phyloP scores from a whole-genome alignment of 139 green algal species.

The Nannochloris sp. region DNA sequence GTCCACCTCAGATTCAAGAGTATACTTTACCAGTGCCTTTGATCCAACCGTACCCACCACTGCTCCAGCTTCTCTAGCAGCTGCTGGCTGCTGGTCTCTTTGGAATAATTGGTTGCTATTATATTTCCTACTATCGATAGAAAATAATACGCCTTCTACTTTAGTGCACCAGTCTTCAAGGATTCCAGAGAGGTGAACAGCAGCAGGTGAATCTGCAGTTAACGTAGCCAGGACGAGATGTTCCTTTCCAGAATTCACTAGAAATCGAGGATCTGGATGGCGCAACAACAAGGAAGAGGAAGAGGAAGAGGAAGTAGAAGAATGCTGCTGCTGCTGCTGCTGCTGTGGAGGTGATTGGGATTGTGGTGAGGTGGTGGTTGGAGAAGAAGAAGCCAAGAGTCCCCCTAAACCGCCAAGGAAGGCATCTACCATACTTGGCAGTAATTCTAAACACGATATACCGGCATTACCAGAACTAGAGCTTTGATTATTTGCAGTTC shows the following conservation, averaged over 20 bases:
- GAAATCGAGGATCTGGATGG: constrained; percentile 19
- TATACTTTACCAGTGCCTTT: too few species aligned
- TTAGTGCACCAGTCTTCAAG: constrained; percentile 29
- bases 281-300: constrained; percentile 32
- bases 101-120: too few species aligned
- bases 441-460: too few species aligned
- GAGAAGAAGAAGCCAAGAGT: too few species aligned
- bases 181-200: constrained; percentile 16
- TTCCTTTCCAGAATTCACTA: neutral
- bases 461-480: too few species aligned
- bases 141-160: constrained; percentile 28
- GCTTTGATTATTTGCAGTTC: too few species aligned
- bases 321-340: too few species aligned
- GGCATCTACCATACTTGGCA: too few species aligned
- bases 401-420: too few species aligned
- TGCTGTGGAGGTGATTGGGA: too few species aligned
- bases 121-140: neutral
- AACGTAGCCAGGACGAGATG: neutral
- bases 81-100: neutral
- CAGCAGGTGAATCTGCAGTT: neutral
- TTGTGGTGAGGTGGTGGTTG: too few species aligned
- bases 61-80: constrained; percentile 1
- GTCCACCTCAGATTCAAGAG: neutral
- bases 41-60: neutral
- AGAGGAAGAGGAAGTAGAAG: too few species aligned